A percentile compares a stretch with the other conserved stretches of the same genome.
These are phyloP conservation scores for Cryphonectria parasitica DNA, from an alignment of 2,329 filamentous ascomycete species.

Conservation along the genomic window DNA sequence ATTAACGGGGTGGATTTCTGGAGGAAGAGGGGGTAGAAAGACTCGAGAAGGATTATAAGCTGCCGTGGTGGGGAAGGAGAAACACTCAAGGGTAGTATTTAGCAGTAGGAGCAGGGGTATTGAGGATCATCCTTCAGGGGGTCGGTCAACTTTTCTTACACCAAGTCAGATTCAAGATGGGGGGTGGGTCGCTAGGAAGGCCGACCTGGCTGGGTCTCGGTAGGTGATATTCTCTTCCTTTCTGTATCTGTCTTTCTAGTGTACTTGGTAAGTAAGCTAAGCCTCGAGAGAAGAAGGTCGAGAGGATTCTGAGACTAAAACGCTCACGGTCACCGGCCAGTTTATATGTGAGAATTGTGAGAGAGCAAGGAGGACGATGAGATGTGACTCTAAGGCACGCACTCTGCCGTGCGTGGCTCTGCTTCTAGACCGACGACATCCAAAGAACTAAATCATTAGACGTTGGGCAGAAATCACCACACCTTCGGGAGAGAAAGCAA, in stretches of 20 bases:
- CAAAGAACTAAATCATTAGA: not conserved
- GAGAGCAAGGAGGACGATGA: not conserved
- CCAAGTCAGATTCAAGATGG: not conserved
- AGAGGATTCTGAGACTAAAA: not conserved
- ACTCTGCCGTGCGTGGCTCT: not conserved
- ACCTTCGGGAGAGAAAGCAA: not conserved
- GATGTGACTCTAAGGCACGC: not conserved
- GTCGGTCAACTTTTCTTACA: not conserved
- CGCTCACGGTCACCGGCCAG: not conserved
- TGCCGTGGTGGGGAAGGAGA: not conserved
- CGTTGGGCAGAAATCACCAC: slow-evolving; percentile 6
- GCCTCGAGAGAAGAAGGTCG: not conserved
- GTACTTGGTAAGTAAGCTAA: not conserved
- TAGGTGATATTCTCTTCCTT: not conserved
- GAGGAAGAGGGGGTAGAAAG: not conserved
- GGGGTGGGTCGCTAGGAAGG: not conserved
- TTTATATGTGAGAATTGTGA: slow-evolving; percentile 1
- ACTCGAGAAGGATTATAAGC: not conserved
- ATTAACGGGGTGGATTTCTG: not conserved
- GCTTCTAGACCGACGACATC: not conserved
- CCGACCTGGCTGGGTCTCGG: not conserved
- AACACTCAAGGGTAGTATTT: not conserved
- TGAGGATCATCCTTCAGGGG: slow-evolving; percentile 3
- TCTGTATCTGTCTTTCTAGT: not conserved
- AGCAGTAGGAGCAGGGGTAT: not conserved